Evolutionary conservation across 139 green algal genomes (phyloP), one percentile per base, ranked within the genome.

Genomic region (Microglena sp.): DNA sequence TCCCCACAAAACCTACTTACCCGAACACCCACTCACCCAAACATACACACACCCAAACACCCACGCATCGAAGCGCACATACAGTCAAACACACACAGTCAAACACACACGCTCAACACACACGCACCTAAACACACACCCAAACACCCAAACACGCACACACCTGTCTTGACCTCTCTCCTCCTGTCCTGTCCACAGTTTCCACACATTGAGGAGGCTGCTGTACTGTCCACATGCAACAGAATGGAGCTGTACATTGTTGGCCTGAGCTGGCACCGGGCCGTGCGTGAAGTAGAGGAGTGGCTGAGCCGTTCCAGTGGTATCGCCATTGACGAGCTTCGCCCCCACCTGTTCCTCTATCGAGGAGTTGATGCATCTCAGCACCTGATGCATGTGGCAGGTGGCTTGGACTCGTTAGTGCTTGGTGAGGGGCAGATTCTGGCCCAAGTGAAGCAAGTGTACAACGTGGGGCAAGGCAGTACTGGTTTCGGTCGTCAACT

Each of bases 371-470:
- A 98, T 35, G 92, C 92, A 26, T 92, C 84, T 0, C 57, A 68
- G 1, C 92, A 98, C 77, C 77, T 98, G 45, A 75, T 98, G 66
- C 77, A 83, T 54, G 92, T 98, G 32, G 77, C 90, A 2, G 86
- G 80, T 30, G 92, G 92, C 53, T 82, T 98, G 24, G 92, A 98
- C 68, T 95, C 85, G 1, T 80, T 97, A 6, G 92, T 98, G 4
- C 88, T 98, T 83, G 92, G 92, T 21, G 92, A 98, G 78, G 92
- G 92, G 6, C 92, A 98, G 71, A 97, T 98, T 66, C 77, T 98
- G 60, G 89, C 92, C 15, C 92, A 98, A 78, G 89, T 97, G 21
- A 94, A 63, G 68, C 76, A 89, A 67, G 87, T 95, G 34, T 88
- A 91, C 78, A 86, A 92, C 69, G 87, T 95, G 4, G 92, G 91